These are phyloP conservation scores for Nothophytophthora sp. DNA, from an alignment of 352 stramenopile species.

Conservation along the genomic window DNA sequence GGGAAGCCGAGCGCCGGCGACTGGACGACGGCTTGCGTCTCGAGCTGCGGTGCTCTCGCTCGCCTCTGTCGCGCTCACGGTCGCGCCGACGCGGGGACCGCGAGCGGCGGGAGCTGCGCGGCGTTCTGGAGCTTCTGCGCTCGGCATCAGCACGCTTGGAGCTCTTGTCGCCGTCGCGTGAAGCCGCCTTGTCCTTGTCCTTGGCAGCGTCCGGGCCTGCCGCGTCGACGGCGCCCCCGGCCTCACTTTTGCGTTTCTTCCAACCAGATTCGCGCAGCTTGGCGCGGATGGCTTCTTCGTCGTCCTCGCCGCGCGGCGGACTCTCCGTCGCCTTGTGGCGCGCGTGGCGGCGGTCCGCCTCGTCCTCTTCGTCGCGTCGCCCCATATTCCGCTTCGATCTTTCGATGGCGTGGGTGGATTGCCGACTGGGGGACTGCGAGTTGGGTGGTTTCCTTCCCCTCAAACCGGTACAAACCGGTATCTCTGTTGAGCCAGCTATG, in stretches of 20 bases:
- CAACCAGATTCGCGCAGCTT: slow-evolving; percentile 72
- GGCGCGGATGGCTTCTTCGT: slow-evolving; percentile 72
- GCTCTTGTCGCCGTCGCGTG: too few species aligned
- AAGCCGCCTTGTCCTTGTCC: slow-evolving; percentile 24
- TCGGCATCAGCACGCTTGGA: slow-evolving; percentile 22
- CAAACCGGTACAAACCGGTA: too few species aligned
- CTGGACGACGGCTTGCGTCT: slow-evolving; percentile 32
- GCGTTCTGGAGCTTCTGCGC: slow-evolving; percentile 13
- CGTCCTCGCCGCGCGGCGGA: slow-evolving; percentile 22
- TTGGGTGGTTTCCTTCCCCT: too few species aligned
- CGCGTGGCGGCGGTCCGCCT: slow-evolving; percentile 15
- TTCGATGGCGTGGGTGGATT: background rate
- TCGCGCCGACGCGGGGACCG: slow-evolving; percentile 33
- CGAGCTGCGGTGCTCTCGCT: slow-evolving; percentile 35
- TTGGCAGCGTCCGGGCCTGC: slow-evolving; percentile 14
- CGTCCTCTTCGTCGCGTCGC: slow-evolving; percentile 26
- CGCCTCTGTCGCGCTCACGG: too few species aligned
- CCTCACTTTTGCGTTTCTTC: slow-evolving; percentile 69
- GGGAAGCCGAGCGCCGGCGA: slow-evolving; percentile 36
- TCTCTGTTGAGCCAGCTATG: too few species aligned
- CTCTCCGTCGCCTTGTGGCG: slow-evolving; percentile 19
- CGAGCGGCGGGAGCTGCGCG: slow-evolving; percentile 19
- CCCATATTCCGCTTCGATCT: slow-evolving; percentile 19
- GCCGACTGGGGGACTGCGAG: too few species aligned
- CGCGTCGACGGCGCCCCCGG: slow-evolving; percentile 15